phyloP scores from a whole-genome alignment of 768 basidiomycete genomes.

The Naganishia friedmannii region DNA sequence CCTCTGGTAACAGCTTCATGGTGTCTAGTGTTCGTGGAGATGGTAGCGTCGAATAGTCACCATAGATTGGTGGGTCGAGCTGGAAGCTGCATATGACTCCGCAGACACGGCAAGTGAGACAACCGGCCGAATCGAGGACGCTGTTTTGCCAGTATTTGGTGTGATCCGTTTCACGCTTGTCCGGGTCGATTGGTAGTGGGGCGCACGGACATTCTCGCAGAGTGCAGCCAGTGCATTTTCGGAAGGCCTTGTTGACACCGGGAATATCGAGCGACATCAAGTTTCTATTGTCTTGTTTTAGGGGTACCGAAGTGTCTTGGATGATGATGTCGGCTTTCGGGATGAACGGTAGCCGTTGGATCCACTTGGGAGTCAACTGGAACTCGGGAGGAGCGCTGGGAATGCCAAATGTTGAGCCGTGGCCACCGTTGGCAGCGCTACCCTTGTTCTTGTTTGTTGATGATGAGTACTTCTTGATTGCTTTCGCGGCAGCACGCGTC shows the following conservation, averaged over 20 bases:
- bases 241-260: slow-evolving; percentile 23
- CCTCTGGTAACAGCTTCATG: slow-evolving; percentile 18
- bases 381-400: background rate
- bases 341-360: background rate
- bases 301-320: slow-evolving; percentile 7
- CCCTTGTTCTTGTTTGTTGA: slow-evolving; percentile 18
- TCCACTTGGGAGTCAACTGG: slow-evolving; percentile 13
- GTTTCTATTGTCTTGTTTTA: slow-evolving; percentile 12
- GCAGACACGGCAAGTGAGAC: slow-evolving; percentile 21
- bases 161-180: background rate
- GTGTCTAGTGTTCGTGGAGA: slow-evolving; percentile 12
- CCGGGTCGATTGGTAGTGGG: background rate
- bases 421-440: background rate
- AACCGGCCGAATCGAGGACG: slow-evolving; percentile 21
- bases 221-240: slow-evolving; percentile 24
- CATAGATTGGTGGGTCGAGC: slow-evolving; percentile 18
- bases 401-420: background rate
- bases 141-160: slow-evolving; percentile 8
- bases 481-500: slow-evolving; percentile 19
- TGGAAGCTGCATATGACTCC: slow-evolving; percentile 19
- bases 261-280: slow-evolving; percentile 26
- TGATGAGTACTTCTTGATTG: slow-evolving; percentile 9
- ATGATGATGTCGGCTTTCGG: slow-evolving; percentile 5
- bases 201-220: slow-evolving; percentile 17
- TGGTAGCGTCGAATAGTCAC: slow-evolving; percentile 12